Conservation (phyloP, 257 asterid genomes). For the Marsdenia floribunda region DNA sequence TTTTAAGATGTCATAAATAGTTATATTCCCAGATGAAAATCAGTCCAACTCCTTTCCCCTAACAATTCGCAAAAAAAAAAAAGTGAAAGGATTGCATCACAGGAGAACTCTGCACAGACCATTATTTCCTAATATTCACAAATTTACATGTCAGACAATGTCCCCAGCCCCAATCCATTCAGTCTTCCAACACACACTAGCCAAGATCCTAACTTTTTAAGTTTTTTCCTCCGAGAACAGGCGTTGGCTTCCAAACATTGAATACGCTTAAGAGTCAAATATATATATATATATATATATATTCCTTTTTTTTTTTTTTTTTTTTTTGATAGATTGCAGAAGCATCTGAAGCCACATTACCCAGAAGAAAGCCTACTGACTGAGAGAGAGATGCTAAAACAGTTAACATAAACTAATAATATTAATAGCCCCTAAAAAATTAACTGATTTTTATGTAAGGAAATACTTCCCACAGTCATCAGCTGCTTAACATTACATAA, state of each 20-base stretch:
- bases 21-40: background rate
- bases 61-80: background rate
- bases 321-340: background rate
- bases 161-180: background rate
- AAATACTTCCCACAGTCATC: background rate
- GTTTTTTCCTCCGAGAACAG: background rate
- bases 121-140: background rate
- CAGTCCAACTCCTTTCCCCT: background rate
- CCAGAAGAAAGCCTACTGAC: background rate
- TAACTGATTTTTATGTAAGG: background rate
- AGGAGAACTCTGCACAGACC: background rate
- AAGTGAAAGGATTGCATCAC: background rate
- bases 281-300: too few species aligned
- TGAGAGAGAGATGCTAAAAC: background rate
- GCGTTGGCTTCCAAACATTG: background rate
- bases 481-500: too few species aligned
- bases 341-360: background rate
- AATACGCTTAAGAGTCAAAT: background rate
- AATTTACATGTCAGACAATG: too few species aligned
- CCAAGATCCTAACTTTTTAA: background rate
- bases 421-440: background rate
- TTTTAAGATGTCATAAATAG: background rate
- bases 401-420: background rate
- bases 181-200: background rate
- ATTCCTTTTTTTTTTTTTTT: too few species aligned